Conservation (phyloP, 306 rosid species). For the Luffa aegyptiaca region DNA sequence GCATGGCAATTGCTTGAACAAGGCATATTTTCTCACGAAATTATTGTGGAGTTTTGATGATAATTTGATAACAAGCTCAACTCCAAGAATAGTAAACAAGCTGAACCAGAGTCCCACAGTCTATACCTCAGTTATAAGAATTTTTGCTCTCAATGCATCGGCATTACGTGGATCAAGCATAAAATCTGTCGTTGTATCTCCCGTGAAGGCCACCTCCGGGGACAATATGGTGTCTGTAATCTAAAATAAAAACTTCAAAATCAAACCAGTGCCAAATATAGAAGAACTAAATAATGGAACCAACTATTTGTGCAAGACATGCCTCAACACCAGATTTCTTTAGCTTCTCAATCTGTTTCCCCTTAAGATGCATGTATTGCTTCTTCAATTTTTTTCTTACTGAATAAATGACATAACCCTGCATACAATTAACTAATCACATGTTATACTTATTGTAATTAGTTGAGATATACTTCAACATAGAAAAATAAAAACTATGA, state of each 20-base stretch:
- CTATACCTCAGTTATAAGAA: slow-evolving; percentile 89
- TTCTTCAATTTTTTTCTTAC: slow-evolving; percentile 89
- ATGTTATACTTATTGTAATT: neutral
- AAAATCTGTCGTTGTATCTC: slow-evolving; percentile 81
- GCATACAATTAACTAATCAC: slow-evolving; percentile 6
- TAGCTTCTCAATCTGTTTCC: slow-evolving; percentile 88
- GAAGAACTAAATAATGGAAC: slow-evolving; percentile 7
- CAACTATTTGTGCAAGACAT: slow-evolving; percentile 21
- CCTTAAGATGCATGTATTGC: slow-evolving; percentile 75
- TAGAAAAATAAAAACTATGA: neutral
- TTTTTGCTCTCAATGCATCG: slow-evolving; percentile 95
- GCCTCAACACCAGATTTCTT: slow-evolving; percentile 92
- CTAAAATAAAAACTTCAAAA: slow-evolving; percentile 30
- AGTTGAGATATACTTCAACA: neutral
- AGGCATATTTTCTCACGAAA: neutral
- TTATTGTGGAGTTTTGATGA: neutral
- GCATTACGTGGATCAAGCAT: slow-evolving; percentile 90
- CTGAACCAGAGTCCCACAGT: neutral
- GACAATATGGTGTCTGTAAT: slow-evolving; percentile 74
- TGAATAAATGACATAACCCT: slow-evolving; percentile 91
- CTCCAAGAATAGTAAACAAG: neutral
- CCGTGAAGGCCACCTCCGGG: slow-evolving; percentile 95
- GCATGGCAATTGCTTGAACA: neutral
- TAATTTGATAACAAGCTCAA: neutral
- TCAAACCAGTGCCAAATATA: slow-evolving; percentile 13